Evolutionary conservation across 169 alveolate species (phyloP), one percentile per base, ranked within the genome.

Genomic region (Cryptosporidium sp.): DNA sequence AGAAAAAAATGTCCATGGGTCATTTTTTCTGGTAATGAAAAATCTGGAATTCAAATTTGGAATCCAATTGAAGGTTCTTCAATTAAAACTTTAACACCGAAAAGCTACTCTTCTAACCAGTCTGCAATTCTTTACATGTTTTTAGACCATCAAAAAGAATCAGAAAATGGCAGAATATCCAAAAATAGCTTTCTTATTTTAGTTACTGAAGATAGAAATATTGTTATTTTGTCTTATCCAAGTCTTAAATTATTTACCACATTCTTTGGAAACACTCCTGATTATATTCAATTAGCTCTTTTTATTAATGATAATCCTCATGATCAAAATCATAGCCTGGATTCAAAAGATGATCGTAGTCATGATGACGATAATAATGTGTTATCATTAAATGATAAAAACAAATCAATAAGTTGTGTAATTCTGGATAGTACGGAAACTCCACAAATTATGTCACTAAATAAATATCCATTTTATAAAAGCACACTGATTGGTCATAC

Each of bases 401-500:
- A 3, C 9, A 26, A 43, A 48, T 41, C 59, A 37, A 4, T 80
- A 14, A 62, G 35, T 10, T 80, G 89, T 50, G 65, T 80, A 41
- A 50, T 80, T 21, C 41, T 80, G 16, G 75, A 80, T 48, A 80
- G 89, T 26, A 80, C 89, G 9, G 89, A 80, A 80, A 45, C 75
- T 18, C 89, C 89, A 41, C 69, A 59, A 43, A 35, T 80, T 23
- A 61, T 80, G 74, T 80, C 89, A 6, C 4, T 80, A 23, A 80
- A 37, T 41, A 65, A 62, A 26, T 65, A 31, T 9, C 89, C 89
- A 18, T 45, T 35, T 80, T 62, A n/a, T 37, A 80, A 26, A 29
- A 61, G 33, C 39, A 23, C 89, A n/a, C 41, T 80, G 7, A 62
- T 80, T 41, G 89, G 89, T 7, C 89, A 80, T 29, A 62, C 16